Base-by-base conservation (phyloP, 108 stramenopile genomes). In the Mediolabrus comicus region DNA sequence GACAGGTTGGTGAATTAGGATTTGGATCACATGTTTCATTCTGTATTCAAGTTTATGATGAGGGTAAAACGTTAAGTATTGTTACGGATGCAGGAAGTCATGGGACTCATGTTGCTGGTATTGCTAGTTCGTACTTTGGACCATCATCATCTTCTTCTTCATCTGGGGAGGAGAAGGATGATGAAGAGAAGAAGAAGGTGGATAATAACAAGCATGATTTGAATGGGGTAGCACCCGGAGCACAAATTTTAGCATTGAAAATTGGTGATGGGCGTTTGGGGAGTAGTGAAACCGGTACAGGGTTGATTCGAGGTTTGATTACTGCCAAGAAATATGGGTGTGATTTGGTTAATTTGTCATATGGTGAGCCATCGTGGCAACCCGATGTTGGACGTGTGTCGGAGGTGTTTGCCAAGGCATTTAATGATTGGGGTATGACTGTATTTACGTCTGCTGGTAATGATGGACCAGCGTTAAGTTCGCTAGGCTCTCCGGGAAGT, bases 101-200 rank as follows among this genome's bases (percentile, higher is more conserved):
- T 82, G 97, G 95, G 7, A 92, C 94, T 1, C 97, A 98, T 63
- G 97, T 98, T 8, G 95, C 95, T 3, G 89, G 84, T 19, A 97
- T 97, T 70, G 81, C 89, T 9, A 93, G 88, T 10, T 89, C 82
- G 4, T 70, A 76, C 60, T 74, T 77, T 71, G 58, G 52, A 11
- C 65, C 73, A 30, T 62, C 55, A n/a, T n/a, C n/a, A n/a, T n/a
- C n/a, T n/a, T n/a, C n/a, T n/a, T n/a, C n/a, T n/a, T n/a, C n/a
- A n/a, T n/a, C n/a, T n/a, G n/a, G n/a, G n/a, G 5, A 17, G n/a
- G n/a, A 41, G 5, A 17, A 6, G 41, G 16, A 3, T 3, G 16
- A 43, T 0, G 41, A 43, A 16, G 16, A 5, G 41, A 43, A 43
- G 41, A 39, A 0, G 38, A 38, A 38, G 36, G 14, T 13, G 36